Evolutionary conservation across 495 filamentous ascomycete species (phyloP), one percentile per base, ranked within the genome.

Genomic region (Penicillium steckii): DNA sequence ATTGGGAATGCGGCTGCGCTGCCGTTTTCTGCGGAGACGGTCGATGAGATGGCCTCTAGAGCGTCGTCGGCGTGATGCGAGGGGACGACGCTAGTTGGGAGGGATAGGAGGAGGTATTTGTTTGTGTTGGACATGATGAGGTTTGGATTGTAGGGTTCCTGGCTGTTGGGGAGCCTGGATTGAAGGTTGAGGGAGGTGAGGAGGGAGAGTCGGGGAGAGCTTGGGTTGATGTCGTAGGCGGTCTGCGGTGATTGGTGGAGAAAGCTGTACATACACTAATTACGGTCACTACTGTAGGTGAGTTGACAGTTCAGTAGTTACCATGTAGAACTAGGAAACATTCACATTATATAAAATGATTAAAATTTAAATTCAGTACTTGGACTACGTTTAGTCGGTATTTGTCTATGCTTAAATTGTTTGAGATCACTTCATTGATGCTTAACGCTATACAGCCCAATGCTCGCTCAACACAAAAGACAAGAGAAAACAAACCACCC

Each of bases 51-150:
- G 44, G 86, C 80, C 25, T 82, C 71, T 59, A 92, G 75, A 53
- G 94, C 93, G 67, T 96, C 92, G 62, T 95, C 87, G 55, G 80
- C 74, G 73, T 90, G 81, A 70, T 82, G 80, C 44, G 86, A 83
- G 55, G 81, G 81, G 45, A 83, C 76, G 67, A 91, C 89, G 17
- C 85, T 87, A 47, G 82, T 82, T 37, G 88, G 88, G 51, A 92
- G 78, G 29, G 88, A 90, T 50, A 92, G 79, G 60, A 90, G 79
- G 57, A 87, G 75, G 72, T 89, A 91, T 59, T 76, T 84, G 51
- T 73, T 71, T 50, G 70, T 66, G 62, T 80, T 81, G 57, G 84
- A 81, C 83, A 86, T 86, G 41, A 58, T 72, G 65, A 19, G 18
- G 43, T 45, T 15, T 37, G 44, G 3, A 25, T n/a, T n/a, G n/a